phyloP scores from a whole-genome alignment of 352 stramenopile species.

The Globisporangium paddicum region DNA sequence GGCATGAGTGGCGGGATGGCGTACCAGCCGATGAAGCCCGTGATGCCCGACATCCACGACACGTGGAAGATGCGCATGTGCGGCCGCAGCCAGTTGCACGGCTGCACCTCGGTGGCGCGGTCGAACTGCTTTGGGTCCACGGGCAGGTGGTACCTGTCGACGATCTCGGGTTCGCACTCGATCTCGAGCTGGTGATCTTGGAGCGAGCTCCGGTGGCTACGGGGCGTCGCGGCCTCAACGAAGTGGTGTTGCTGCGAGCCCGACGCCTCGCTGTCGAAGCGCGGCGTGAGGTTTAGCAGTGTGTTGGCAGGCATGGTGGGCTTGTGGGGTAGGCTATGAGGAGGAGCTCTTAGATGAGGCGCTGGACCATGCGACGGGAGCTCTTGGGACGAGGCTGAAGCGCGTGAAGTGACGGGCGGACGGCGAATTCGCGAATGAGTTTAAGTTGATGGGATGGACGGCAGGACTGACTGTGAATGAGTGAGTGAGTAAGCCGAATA shows the following conservation, averaged over 20 bases:
- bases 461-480: neutral
- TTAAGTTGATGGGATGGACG: neutral
- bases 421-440: neutral
- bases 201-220: neutral
- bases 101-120: conserved; percentile 72
- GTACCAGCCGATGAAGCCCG: conserved; percentile 94
- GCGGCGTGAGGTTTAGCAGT: conserved; percentile 6
- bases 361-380: neutral
- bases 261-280: neutral
- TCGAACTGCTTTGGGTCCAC: conserved; percentile 59
- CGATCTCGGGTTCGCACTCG: conserved; percentile 12
- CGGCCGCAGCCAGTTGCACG: conserved; percentile 73
- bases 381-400: neutral
- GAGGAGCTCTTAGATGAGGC: neutral
- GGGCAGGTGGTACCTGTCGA: conserved; percentile 34
- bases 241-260: neutral
- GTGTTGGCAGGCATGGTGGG: neutral
- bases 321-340: no score
- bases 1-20: conserved; percentile 92
- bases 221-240: conserved; percentile 2
- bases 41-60: conserved; percentile 91
- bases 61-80: conserved; percentile 95
- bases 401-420: neutral
- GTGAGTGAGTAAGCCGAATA: neutral
- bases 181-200: conserved; percentile 8